Evolutionary conservation across 2,329 filamentous ascomycete species (phyloP), one percentile per base, ranked within the genome.

Genomic region (Sporothrix pseudoabietina): DNA sequence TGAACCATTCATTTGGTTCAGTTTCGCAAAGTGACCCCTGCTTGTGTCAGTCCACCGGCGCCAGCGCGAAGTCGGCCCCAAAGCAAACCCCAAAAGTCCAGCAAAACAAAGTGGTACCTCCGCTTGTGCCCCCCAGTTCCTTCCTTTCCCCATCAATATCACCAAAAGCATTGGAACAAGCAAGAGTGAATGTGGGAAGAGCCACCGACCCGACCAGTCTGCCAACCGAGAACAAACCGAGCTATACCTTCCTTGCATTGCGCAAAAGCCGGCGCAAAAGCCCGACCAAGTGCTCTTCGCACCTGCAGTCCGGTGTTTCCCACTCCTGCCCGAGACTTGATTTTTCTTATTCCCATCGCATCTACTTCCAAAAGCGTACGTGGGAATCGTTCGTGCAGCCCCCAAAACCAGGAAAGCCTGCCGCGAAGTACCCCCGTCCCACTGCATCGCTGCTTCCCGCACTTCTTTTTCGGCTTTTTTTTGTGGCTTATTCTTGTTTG

Each of bases 341-440:
- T 30, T 47, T 19, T 49, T 32, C 22, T 22, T 26, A 26, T 55
- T 26, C 22, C 65, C 44, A 32, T 69, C 47, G 66, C 47, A 39
- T 69, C 66, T 49, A 35, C 47, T 69, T 69, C 66, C 66, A 22
- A 69, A 69, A 69, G 26, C 26, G 41, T 19, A n/a, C 14, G n/a
- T n/a, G 47, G 44, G 9, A 49, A 32, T 26, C 47, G 44, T 69
- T 22, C 47, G 19, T 54, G 44, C 44, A 35, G 30, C 47, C 22
- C 57, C 57, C 10, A 16, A 22, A 1, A 7, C 52, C 52, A 54
- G n/a, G 22, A 54, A 54, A 19, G 5, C 39, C 63, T 30, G 30
- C 10, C 22, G 41, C 63, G 63, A n/a, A 52, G 47, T 22, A 54
- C 3, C 44, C n/a, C 47, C 47, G 65, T 22, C 32, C 44, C 30